Conservation (phyloP, 169 alveolate species). For the Eimeria praecox region DNA sequence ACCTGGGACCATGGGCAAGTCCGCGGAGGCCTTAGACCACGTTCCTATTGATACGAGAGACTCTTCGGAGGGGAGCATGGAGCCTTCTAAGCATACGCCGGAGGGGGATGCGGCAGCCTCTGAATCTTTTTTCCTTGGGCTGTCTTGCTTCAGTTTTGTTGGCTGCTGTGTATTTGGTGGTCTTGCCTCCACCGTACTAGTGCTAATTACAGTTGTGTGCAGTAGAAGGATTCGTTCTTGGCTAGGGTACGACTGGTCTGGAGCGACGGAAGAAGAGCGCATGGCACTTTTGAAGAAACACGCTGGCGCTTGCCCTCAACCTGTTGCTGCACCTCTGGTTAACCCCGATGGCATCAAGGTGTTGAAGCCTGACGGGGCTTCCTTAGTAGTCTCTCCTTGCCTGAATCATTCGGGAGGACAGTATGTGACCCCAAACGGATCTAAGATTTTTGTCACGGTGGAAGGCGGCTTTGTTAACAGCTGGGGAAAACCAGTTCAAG, state of each 20-base stretch:
- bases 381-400: slow-evolving; percentile 48
- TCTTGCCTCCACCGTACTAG: slow-evolving; percentile 42
- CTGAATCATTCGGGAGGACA: slow-evolving; percentile 39
- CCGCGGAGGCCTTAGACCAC: neutral
- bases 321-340: slow-evolving; percentile 15
- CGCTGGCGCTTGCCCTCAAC: neutral
- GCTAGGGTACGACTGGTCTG: slow-evolving; percentile 71
- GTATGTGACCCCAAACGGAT: slow-evolving; percentile 21
- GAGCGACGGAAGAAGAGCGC: slow-evolving; percentile 56
- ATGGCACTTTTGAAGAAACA: neutral
- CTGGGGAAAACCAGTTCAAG: slow-evolving; percentile 41
- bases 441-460: slow-evolving; percentile 30
- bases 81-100: neutral
- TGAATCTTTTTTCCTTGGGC: slow-evolving; percentile 41
- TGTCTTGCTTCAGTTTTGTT: slow-evolving; percentile 27
- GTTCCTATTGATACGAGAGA: neutral
- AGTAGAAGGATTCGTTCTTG: slow-evolving; percentile 43
- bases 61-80: neutral
- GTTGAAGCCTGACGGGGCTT: slow-evolving; percentile 47
- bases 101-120: neutral
- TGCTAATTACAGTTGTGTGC: slow-evolving; percentile 62
- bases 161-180: slow-evolving; percentile 65
- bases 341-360: slow-evolving; percentile 54
- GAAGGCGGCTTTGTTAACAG: slow-evolving; percentile 43
- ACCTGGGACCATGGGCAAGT: neutral